Evolutionary conservation across 108 stramenopile species (phyloP).

Genomic region (Discostella pseudostelligera): DNA sequence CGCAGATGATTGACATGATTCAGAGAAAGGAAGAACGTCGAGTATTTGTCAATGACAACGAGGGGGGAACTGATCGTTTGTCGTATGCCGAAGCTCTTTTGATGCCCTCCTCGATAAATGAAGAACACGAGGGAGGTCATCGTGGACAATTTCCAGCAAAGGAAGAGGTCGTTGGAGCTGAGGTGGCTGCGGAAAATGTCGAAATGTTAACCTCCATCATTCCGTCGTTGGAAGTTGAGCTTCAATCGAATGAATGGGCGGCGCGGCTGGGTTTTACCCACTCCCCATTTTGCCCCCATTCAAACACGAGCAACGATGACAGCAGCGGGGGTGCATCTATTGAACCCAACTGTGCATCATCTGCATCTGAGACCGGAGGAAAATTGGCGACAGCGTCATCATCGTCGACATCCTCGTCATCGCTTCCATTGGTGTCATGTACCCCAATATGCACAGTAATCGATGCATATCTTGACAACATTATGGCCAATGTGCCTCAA

Average conservation of each 20-base stretch:
- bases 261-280: conserved; percentile 24
- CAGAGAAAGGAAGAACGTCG: conserved; percentile 6
- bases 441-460: conserved; percentile 60
- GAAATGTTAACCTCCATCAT: conserved; percentile 73
- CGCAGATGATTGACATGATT: conserved; percentile 28
- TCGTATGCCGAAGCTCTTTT: conserved; percentile 42
- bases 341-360: too few relatives aligned
- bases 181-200: conserved; percentile 41
- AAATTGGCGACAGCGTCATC: conserved; percentile 8
- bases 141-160: background rate
- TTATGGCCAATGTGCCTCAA: conserved; percentile 89
- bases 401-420: conserved; percentile 17
- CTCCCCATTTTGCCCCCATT: conserved; percentile 14
- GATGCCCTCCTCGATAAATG: conserved; percentile 30
- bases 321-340: too few relatives aligned
- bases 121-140: background rate
- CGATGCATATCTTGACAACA: conserved; percentile 83
- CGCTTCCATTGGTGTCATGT: conserved; percentile 13
- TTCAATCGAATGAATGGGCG: conserved; percentile 19
- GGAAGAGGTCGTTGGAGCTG: background rate
- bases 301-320: background rate
- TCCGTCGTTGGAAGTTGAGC: conserved; percentile 43
- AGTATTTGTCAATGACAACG: conserved; percentile 5
- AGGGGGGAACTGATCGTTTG: background rate
- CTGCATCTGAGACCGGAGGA: background rate